Base-by-base conservation (phyloP, 1,284 basidiomycete genomes). In the Pulveroboletus sp. region DNA sequence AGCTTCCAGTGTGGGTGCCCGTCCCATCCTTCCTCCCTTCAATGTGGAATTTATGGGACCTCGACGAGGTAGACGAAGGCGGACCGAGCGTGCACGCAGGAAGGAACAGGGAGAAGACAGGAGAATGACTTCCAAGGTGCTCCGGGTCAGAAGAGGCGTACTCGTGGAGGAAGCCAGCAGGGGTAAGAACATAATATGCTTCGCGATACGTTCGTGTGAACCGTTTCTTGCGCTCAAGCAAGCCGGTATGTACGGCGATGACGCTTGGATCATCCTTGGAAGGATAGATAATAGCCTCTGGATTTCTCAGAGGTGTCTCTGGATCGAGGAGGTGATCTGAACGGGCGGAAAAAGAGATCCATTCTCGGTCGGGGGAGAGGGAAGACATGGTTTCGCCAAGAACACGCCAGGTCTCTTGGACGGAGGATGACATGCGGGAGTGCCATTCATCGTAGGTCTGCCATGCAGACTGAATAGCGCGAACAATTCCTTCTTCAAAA, bases 361-460 rank as follows among this genome's bases (percentile, higher is more conserved):
- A 99, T 75, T 99, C 97, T 58, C 91, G 81, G 72, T 98, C 95
- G 5, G 97, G 90, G 56, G 92, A 87, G 57, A 99, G 84, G 36
- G 87, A 82, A 43, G 87, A 84, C 87, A 98, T 93, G 69, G 89
- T 83, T 56, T 82, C 77, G 45, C 91, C 87, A 60, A 98, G 84
- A 18, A 77, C 75, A 58, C 83, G 81, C 85, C 92, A 96, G 2
- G 89, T 89, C 62, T 93, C 88, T 72, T 94, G 90, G 18, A 95
- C 85, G 45, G 89, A 81, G 48, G 78, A 72, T 38, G 87, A 85
- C 82, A 94, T 93, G 68, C 96, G 91, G 8, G 89, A 84, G 62
- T 94, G 90, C 96, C 96, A 99, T 75, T 98, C 96, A 69, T 96
- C 92, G 71, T 94, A 99, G 2, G 95, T 98, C 63, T 91, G 85